Base-by-base conservation (phyloP, 495 filamentous ascomycete species). In the Hamigera avellanea region DNA sequence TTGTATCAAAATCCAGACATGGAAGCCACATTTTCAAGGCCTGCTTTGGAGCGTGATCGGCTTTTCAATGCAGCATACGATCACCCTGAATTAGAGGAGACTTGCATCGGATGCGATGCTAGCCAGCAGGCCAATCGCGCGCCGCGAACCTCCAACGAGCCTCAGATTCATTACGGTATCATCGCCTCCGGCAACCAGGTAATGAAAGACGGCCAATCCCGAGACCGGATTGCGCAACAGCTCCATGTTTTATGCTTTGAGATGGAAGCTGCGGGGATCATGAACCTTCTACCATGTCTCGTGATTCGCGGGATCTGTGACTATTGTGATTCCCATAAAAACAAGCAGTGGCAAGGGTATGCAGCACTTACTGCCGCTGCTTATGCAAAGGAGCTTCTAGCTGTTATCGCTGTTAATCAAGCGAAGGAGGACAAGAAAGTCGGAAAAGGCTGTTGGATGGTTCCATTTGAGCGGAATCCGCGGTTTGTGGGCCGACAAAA, bases 301-400 rank as follows among this genome's bases (percentile, higher is more conserved):
- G 42, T 50, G 6, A 53, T 62, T 21, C 42, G 46, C 15, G 59
- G 56, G 10, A 54, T 63, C 8, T 57, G 45, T 27, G 53, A 63
- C 32, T 61, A 62, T 42, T 37, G 46, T 1, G 58, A 62, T 39
- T 44, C 42, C 3, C 55, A 59, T 33, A 60, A 59, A 36, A 54
- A 54, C 23, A 44, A 58, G 23, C 10, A 44, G 10, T 61, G 56
- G 56, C 48, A 56, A 36, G 13, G 16, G n/a, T 64, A 56, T 38
- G 59, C 56, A 2, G 59, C 59, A 12, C 34, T 39, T 14, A 38
- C 43, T 2, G 53, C 54, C 2, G 49, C 54, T 2, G 46, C 48
- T 16, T 40, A 37, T 40, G 42, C 42, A 1, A 45, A 43, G 17
- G 35, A 35, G 16, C 38, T 44, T 17, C 37, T 49, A 8, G 5